A percentile compares a stretch with the other conserved stretches of the same genome.
Conservation (phyloP, 106 monocot species). For the Allium cepa region DNA sequence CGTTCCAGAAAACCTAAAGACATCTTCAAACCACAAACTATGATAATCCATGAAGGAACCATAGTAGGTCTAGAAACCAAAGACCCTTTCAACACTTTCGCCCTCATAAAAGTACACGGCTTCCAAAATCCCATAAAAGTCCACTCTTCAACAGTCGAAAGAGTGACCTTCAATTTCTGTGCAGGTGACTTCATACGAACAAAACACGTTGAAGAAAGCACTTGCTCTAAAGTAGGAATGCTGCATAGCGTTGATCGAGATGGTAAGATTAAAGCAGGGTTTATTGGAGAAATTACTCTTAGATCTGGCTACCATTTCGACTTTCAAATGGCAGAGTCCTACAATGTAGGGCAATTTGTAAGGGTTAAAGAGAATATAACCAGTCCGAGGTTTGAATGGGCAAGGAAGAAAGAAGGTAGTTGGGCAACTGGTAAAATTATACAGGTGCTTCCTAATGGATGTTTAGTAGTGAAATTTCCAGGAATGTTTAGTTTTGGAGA, state of each 20-base stretch:
- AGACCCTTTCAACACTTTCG: conserved; percentile 19
- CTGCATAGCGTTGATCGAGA: conserved; percentile 66
- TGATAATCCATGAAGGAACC: conserved; percentile 79
- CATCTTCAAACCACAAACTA: conserved; percentile 39
- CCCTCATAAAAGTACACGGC: conserved; percentile 71
- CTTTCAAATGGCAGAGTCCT: conserved; percentile 71
- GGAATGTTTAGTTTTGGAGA: conserved; percentile 56
- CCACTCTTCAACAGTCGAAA: conserved; percentile 50
- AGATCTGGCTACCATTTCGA: conserved; percentile 52
- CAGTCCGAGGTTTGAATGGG: conserved; percentile 66
- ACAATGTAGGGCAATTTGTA: conserved; percentile 66
- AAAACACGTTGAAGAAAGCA: conserved; percentile 7
- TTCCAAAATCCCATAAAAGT: conserved; percentile 61
- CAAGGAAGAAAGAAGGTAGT: conserved; percentile 21
- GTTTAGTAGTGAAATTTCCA: conserved; percentile 74
- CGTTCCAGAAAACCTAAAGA: conserved; percentile 74
- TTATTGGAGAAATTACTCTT: conserved; percentile 60
- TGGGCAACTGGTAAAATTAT: conserved; percentile 59
- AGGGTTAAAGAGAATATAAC: conserved; percentile 40
- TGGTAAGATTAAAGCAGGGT: conserved; percentile 51
- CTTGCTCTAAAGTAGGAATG: conserved; percentile 57
- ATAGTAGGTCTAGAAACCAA: conserved; percentile 63
- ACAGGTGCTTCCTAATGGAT: conserved; percentile 70
- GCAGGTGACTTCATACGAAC: conserved; percentile 80
- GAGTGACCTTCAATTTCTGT: conserved; percentile 67